Percentiles rank a stretch among this genome's conserved stretches.
These are phyloP conservation scores for Echium plantagineum DNA, from an alignment of 257 asterid species.

Conservation along the genomic window DNA sequence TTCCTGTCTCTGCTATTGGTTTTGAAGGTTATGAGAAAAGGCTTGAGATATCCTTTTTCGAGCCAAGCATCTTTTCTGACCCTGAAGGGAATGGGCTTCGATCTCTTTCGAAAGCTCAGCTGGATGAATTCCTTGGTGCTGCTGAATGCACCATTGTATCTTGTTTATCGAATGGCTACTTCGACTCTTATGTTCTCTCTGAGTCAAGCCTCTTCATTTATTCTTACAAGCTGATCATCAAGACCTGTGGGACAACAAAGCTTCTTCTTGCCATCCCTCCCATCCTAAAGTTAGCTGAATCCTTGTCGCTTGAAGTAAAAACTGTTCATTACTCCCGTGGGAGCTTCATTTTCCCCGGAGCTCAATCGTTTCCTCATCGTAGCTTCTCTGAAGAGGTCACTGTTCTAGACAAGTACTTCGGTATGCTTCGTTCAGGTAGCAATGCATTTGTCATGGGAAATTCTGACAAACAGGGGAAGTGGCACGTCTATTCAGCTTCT, in stretches of 20 bases:
- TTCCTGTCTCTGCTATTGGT: constrained; percentile 30
- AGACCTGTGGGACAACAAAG: constrained; percentile 81
- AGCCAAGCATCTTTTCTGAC: constrained; percentile 15
- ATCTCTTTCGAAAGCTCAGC: constrained; percentile 22
- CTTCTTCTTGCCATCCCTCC: constrained; percentile 61
- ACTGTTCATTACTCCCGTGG: constrained; percentile 44
- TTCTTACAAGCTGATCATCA: constrained; percentile 63
- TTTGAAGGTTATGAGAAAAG: constrained; percentile 60
- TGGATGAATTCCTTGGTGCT: constrained; percentile 25
- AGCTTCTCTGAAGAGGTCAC: constrained; percentile 29
- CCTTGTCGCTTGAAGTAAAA: constrained; percentile 41
- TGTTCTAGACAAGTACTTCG: constrained; percentile 19
- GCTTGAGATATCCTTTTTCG: constrained; percentile 38
- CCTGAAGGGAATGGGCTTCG: constrained; percentile 18
- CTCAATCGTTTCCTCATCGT: constrained; percentile 26
- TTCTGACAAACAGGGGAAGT: constrained; percentile 33
- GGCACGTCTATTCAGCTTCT: constrained; percentile 69
- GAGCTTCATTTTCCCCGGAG: constrained; percentile 26
- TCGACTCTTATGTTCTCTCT: constrained; percentile 66
- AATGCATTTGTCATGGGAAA: constrained; percentile 21
- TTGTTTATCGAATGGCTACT: constrained; percentile 15
- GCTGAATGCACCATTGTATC: constrained; percentile 33
- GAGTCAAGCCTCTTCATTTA: constrained; percentile 79
- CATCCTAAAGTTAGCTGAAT: constrained; percentile 47
- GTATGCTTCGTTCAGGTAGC: constrained; percentile 20